Evolutionary conservation across 345 rosid species (phyloP).

Genomic region (Anacardium occidentale): DNA sequence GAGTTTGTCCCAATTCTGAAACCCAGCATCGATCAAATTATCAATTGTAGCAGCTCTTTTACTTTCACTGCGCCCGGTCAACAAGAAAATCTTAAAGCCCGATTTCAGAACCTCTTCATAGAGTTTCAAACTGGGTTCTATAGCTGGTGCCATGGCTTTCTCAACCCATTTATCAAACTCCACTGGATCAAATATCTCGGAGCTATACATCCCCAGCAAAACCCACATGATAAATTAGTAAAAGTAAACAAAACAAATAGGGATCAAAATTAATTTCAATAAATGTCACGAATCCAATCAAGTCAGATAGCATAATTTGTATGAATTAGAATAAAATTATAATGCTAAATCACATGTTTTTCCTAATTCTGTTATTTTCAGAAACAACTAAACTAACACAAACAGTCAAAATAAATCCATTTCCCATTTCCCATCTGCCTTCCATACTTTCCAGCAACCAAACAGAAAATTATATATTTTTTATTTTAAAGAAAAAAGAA

Average conservation of each 20-base stretch:
- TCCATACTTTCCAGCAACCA: slow-evolving; percentile 15
- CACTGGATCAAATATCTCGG: slow-evolving; percentile 59
- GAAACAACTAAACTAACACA: background rate
- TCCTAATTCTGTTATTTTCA: too few species aligned
- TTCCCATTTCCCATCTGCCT: background rate
- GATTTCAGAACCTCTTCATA: slow-evolving; percentile 57
- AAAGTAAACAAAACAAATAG: background rate
- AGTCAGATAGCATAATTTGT: too few species aligned
- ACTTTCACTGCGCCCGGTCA: slow-evolving; percentile 75
- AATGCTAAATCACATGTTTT: too few species aligned
- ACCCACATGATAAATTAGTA: slow-evolving; percentile 17
- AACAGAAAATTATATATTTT: background rate
- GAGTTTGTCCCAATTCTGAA: slow-evolving; percentile 79
- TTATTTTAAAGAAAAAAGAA: background rate
- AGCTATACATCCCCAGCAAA: background rate
- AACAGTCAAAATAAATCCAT: background rate
- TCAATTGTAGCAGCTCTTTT: slow-evolving; percentile 60
- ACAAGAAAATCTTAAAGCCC: slow-evolving; percentile 78
- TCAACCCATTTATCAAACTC: slow-evolving; percentile 89
- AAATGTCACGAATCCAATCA: too few species aligned
- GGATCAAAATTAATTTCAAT: too few species aligned
- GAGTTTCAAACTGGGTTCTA: slow-evolving; percentile 72
- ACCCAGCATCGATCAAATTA: slow-evolving; percentile 68
- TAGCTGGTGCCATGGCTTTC: slow-evolving; percentile 61
- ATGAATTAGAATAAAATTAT: too few species aligned